Evolutionary conservation across 2,329 filamentous ascomycete genomes (phyloP).

Genomic region (Trichoderma lentiforme): DNA sequence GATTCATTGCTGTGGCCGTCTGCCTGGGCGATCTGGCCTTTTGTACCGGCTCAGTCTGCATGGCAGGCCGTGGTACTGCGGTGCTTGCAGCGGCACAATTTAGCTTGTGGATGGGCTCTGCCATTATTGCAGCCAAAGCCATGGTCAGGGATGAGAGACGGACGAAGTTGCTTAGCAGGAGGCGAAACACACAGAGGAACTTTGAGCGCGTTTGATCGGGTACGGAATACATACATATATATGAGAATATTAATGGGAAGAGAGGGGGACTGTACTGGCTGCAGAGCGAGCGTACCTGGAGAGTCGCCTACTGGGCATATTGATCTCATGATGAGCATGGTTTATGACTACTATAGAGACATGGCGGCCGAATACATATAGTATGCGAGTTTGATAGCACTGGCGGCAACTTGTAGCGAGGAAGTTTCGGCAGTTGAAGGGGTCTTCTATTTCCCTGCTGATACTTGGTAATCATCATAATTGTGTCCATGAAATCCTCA

Average conservation of each 20-base stretch:
- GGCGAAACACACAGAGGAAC: background rate
- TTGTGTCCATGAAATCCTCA: background rate
- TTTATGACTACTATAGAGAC: background rate
- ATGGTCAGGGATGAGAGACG: background rate
- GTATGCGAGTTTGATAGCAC: background rate
- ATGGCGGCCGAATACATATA: background rate
- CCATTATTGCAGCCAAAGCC: conserved; percentile 44
- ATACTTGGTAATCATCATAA: background rate
- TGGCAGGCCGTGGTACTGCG: conserved; percentile 51
- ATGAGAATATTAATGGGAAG: background rate
- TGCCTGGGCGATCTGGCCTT: conserved; percentile 55
- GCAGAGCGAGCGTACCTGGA: background rate
- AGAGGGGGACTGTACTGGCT: background rate
- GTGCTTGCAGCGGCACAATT: conserved; percentile 54
- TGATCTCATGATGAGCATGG: background rate
- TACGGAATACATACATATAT: background rate
- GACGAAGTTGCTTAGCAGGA: background rate
- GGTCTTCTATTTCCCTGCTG: background rate
- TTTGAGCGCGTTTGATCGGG: background rate
- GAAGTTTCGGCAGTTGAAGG: background rate
- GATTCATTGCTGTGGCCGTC: conserved; percentile 56
- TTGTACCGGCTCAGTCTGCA: conserved; percentile 57
- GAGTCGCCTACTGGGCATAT: background rate
- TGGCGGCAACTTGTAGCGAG: background rate
- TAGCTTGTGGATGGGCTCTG: conserved; percentile 49